A percentile compares a stretch with the other conserved stretches of the same genome.
These are phyloP conservation scores for Fagus crenata DNA, from an alignment of 306 rosid genomes.

Conservation along the genomic window DNA sequence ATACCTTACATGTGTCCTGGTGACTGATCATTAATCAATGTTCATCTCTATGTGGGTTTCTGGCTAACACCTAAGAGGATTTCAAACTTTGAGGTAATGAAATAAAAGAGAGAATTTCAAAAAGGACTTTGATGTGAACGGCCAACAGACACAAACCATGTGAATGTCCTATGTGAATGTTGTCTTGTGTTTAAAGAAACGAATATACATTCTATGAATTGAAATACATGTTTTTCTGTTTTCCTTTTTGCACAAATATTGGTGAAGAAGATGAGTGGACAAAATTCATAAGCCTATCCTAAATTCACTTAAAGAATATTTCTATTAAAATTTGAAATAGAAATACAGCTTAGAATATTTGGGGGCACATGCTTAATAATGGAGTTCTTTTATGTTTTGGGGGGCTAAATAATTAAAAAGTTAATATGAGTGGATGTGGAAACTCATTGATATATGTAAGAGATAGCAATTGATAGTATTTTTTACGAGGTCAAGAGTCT, in stretches of 20 bases:
- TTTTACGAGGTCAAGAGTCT: too few relatives aligned
- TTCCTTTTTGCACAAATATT: too few relatives aligned
- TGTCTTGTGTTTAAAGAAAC: slow-evolving; percentile 1
- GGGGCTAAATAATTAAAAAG: too few relatives aligned
- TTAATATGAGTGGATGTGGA: too few relatives aligned
- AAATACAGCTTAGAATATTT: not conserved
- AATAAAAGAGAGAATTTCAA: too few relatives aligned
- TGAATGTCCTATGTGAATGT: not conserved
- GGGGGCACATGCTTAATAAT: not conserved
- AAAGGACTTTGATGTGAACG: slow-evolving; percentile 15
- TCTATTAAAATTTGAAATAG: too few relatives aligned
- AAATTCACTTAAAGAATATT: too few relatives aligned
- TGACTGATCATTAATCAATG: slow-evolving; percentile 4
- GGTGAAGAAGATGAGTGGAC: too few relatives aligned
- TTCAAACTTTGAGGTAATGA: not conserved
- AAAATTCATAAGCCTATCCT: too few relatives aligned
- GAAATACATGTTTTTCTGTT: too few relatives aligned
- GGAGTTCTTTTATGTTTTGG: not conserved
- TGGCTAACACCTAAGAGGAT: not conserved
- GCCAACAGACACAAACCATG: slow-evolving; percentile 11
- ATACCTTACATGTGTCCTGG: slow-evolving; percentile 19
- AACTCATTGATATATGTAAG: too few relatives aligned
- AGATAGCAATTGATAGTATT: too few relatives aligned
- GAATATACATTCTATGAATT: not conserved
- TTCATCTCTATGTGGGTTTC: not conserved